phyloP scores from a whole-genome alignment of 2,329 filamentous ascomycete genomes.

The Diaporthe caulivora region DNA sequence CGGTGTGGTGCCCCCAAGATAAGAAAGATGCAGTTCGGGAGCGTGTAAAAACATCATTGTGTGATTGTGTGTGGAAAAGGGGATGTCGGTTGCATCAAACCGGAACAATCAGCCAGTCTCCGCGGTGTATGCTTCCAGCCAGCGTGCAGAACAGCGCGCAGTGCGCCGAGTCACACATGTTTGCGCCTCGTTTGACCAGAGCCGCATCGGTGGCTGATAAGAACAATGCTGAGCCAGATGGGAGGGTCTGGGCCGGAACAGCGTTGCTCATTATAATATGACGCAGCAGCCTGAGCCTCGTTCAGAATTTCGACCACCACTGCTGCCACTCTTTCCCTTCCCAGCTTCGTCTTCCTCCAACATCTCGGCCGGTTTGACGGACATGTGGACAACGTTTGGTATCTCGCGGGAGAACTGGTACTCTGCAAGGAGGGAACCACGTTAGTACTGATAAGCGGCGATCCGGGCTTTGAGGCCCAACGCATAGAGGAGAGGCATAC shows the following conservation, averaged over 20 bases:
- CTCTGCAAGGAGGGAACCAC: conserved; percentile 61
- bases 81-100: neutral
- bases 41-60: conserved; percentile 33
- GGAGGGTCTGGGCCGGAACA: neutral
- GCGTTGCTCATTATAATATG: conserved; percentile 56
- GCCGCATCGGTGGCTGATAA: neutral
- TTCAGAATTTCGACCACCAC: conserved; percentile 55
- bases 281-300: conserved; percentile 62
- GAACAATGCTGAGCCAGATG: neutral
- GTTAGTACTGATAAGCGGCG: neutral
- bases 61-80: conserved; percentile 16
- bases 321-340: conserved; percentile 66
- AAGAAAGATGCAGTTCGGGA: conserved; percentile 32
- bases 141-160: neutral
- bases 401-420: conserved; percentile 81
- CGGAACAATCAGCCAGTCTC: neutral
- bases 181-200: neutral
- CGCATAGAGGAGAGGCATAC: conserved; percentile 63
- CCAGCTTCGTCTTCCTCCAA: conserved; percentile 84
- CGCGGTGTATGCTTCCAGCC: neutral
- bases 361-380: conserved; percentile 86
- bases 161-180: neutral
- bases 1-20: conserved; percentile 3
- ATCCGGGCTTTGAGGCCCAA: neutral
- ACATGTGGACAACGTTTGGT: conserved; percentile 95